phyloP scores from a whole-genome alignment of 163 green algal species.

The Prototheca wickerhamii region DNA sequence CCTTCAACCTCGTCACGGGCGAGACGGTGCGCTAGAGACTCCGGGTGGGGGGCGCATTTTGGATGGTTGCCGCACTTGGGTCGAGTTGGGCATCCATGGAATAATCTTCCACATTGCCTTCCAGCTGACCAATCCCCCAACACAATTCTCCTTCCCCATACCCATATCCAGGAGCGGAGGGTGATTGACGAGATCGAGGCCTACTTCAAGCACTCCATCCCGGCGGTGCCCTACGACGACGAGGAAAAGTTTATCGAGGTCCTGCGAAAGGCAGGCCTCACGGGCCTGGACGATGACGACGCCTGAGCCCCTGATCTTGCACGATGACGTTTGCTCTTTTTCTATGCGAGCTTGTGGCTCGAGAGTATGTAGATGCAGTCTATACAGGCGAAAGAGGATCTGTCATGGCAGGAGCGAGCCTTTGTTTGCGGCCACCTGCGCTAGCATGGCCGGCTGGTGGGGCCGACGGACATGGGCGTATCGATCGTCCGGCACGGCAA shows the following conservation, averaged over 20 bases:
- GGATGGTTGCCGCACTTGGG: background rate
- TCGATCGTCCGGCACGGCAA: too few relatives aligned
- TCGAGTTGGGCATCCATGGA: background rate
- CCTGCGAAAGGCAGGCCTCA: constrained; percentile 75
- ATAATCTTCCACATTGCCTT: background rate
- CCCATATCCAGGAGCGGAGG: constrained; percentile 48
- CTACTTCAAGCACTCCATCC: constrained; percentile 86
- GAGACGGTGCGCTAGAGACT: constrained; percentile 36
- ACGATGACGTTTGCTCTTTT: background rate
- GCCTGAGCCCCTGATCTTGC: background rate
- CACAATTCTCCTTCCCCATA: background rate
- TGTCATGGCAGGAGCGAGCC: background rate
- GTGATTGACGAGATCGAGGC: constrained; percentile 65
- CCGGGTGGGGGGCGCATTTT: background rate
- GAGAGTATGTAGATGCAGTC: background rate
- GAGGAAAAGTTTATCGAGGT: constrained; percentile 90
- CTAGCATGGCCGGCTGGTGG: background rate
- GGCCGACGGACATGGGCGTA: background rate
- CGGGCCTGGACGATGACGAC: constrained; percentile 33
- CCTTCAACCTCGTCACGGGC: constrained; percentile 89
- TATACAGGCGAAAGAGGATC: background rate
- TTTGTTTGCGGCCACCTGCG: background rate
- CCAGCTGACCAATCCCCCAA: background rate
- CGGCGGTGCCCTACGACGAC: constrained; percentile 76
- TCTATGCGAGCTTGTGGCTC: background rate